Base-by-base conservation (phyloP, 192 early-diverging fungal genomes). In the Irineochytrium annulatum region DNA sequence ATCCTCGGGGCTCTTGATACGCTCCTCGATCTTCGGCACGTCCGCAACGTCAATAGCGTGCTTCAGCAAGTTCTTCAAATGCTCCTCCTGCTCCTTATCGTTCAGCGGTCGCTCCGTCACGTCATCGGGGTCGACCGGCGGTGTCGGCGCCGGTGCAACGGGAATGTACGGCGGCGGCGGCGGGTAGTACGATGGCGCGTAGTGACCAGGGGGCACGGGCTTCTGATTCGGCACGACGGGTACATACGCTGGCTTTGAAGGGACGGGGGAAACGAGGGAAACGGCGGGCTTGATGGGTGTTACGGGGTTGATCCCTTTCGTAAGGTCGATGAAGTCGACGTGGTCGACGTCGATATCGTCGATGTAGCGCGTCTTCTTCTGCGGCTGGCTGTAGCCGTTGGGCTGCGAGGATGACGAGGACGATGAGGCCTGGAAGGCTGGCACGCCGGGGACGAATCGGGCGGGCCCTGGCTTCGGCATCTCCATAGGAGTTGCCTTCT, bases 11-110 rank as follows among this genome's bases (percentile, higher is more conserved):
- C 59, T 57, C 33, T 16, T 26, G 2, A 75, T 29, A 5, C 73
- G 57, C 24, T 55, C 13, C 19, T 77, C 68, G 1, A 30, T 29
- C 16, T 64, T 60, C n/a, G 68, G 62, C 22, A 73, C 61, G 2
- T 69, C 65, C 2, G 22, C 55, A 14, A 55, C 63, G 29, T 67
- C 55, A 26, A 59, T 33, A 8, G 70, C 75, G 49, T 73, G 70
- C 55, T 69, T 48, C 5, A 77, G 43, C 16, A 77, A 41, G 5
- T 45, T 45, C 24, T 60, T 62, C 5, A 77, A 33, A 39, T 69
- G 63, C 20, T 73, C 64, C 27, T 62, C 39, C 22, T 57, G 48
- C 45, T 73, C 67, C 45, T 34, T 57, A n/a, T 64, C 62, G 3
- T 56, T 58, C 31, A 68, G 28, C 17, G 70, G 65, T 17, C 5